Evolutionary conservation across 2,329 filamentous ascomycete genomes (phyloP), one percentile per base, ranked within the genome.

Genomic region (Lecanicillium sp.): DNA sequence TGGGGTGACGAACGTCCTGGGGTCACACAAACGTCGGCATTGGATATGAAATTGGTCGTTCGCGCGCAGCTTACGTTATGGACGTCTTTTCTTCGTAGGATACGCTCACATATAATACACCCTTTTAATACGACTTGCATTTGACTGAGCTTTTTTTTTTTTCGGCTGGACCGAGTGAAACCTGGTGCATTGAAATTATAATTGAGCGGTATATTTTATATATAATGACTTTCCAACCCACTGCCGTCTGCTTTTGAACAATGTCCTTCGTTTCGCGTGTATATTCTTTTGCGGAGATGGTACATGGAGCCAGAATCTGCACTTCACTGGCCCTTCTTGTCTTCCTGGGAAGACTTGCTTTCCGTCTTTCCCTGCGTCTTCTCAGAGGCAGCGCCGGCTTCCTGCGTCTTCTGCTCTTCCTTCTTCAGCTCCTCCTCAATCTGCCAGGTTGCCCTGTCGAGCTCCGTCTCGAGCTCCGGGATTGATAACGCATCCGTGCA

Each of bases 371-470:
- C 8, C 12, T 29, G 26, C 12, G 26, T 29, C n/a, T 19, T 17
- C 41, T n/a, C 7, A 5, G 44, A n/a, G 5, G 44, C 10, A 5
- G 44, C 46, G 21, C 55, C 52, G 6, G 52, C 39, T 27, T 45
- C 33, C 33, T 52, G 59, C 46, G 64, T 58, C 52, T 67, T 66
- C 43, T 59, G 55, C 46, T 72, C 67, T 17, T 70, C 67, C 37
- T 71, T 68, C 44, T 63, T 58, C 46, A 77, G 67, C 14, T 69
- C 67, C 36, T 64, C 70, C 56, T 82, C 75, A 2, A 90, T 83
- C 64, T 91, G 87, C 72, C 82, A 82, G 50, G 89, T 81, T 5
- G 87, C 87, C 36, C 87, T 72, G 59, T 90, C 86, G 1, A 90
- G 73, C 62, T 90, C 87, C 14, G 83, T 70, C 47, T 82, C 79